Evolutionary conservation across 2,329 filamentous ascomycete genomes (phyloP), one percentile per base, ranked within the genome.

Genomic region (Coniochaeta prunicola): DNA sequence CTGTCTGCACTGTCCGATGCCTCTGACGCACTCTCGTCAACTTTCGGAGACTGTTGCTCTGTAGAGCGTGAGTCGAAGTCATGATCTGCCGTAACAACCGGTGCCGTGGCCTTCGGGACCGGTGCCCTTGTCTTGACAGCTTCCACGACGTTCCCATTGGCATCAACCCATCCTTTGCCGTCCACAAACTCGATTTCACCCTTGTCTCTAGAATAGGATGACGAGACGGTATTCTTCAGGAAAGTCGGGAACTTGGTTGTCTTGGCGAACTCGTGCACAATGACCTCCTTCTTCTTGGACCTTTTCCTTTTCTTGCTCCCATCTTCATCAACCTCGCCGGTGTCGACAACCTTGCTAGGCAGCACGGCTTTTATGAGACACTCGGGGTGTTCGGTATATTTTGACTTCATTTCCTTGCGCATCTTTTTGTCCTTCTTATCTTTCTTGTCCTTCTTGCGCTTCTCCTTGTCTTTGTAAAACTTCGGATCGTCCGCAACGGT

Each of bases 201-300:
- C 53, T 79, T 78, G 5, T 21, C 53, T 17, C 72, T 70, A 10
- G 71, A 72, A 1, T 74, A 73, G 1, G 73, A 74, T 1, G 75
- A 70, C 33, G 54, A 56, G 5, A 76, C 73, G 45, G 69, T 78
- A 6, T 79, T 77, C 70, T 90, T 91, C 60, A 97, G 73, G 69
- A 96, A 97, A 4, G 84, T 89, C 0, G 92, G 90, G 63, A 91
- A 88, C 66, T 91, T 93, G 38, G 84, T 86, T 8, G 89, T 92
- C 70, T 91, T 92, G 65, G 89, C 84, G 69, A 97, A 97, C 70
- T 99, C 94, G 72, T 97, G 92, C 3, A 97, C 81, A 4, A 91
- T 77, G 1, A 87, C 80, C 60, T 89, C 84, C 15, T 77, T 71
- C 57, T 57, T 57, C 57, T 61, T 64, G 28, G 61, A 59, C 54